Evolutionary conservation across 805 yeast genomes (phyloP), one percentile per base, ranked within the genome.

Genomic region (Kazachstania viticola): DNA sequence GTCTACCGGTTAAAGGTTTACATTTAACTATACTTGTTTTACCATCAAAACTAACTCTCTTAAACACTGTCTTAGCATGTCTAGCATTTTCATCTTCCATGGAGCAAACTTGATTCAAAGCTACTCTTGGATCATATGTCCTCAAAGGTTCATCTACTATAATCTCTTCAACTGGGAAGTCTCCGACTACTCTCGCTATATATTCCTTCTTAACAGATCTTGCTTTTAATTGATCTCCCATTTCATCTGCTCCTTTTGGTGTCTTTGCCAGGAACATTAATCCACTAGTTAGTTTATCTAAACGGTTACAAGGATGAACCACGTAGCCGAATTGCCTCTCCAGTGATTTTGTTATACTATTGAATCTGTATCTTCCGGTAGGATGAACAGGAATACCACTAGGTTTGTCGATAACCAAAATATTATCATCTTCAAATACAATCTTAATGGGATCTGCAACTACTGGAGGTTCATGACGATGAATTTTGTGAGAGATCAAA

Each of bases 371-470:
- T 39, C 85, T 60, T 0, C 97, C 97, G 0, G 95, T 79, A 3
- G 98, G 97, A 51, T 88, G 97, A 1, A 82, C 94, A 0, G 98
- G 96, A 4, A 91, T 68, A 0, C 97, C 96, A 3, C 91, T 70
- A 0, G 98, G 98, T 44, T 88, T 88, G 53, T 88, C 94, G 17
- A 91, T 77, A 3, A 81, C 93, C 5, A 88, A 64, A 14, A 84
- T 52, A 29, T 79, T 69, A 4, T 77, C 83, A 51, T 82, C 78
- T 45, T 84, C 81, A 47, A 65, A 66, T 0, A 85, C 77, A 15
- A 81, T 71, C 34, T 69, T 67, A 28, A 84, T 75, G 0, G 70
- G 69, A 17, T 60, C 47, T 35, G 56, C 32, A 37, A 78, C 56
- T 4, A 85, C 87, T 0, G 91, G 72, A 2, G 96, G 95, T 49